Conservation (phyloP, 345 rosid species). For the Excoecaria agallocha region DNA sequence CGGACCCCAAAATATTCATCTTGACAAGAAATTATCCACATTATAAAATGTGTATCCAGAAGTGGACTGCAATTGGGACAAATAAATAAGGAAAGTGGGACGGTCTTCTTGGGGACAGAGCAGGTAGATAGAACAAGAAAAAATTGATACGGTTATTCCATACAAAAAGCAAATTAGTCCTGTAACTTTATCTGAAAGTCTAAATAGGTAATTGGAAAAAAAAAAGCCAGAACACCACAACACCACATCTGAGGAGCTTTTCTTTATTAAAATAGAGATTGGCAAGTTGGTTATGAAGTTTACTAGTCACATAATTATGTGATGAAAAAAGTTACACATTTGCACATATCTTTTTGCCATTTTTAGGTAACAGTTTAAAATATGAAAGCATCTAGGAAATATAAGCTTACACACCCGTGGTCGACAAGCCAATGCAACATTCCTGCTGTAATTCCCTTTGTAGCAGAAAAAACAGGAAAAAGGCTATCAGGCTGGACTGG, state of each 20-base stretch:
- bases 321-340: not conserved
- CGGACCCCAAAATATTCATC: too few species aligned
- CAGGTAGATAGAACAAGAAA: not conserved
- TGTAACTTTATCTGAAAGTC: not conserved
- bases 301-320: not conserved
- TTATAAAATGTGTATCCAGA: too few species aligned
- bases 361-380: not conserved
- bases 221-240: not conserved
- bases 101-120: too few species aligned
- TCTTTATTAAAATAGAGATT: not conserved
- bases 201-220: not conserved
- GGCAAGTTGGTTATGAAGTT: not conserved
- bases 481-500: conserved; percentile 94
- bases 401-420: conserved; percentile 53
- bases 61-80: too few species aligned
- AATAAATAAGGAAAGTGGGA: too few species aligned
- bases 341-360: not conserved
- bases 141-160: not conserved
- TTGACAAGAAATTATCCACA: too few species aligned
- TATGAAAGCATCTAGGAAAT: conserved; percentile 10
- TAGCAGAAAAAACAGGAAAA: conserved; percentile 83
- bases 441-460: conserved; percentile 95
- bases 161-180: not conserved
- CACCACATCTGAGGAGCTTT: not conserved
- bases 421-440: conserved; percentile 93